phyloP scores from a whole-genome alignment of 1,139 yeast species.

The Pichia sp. region DNA sequence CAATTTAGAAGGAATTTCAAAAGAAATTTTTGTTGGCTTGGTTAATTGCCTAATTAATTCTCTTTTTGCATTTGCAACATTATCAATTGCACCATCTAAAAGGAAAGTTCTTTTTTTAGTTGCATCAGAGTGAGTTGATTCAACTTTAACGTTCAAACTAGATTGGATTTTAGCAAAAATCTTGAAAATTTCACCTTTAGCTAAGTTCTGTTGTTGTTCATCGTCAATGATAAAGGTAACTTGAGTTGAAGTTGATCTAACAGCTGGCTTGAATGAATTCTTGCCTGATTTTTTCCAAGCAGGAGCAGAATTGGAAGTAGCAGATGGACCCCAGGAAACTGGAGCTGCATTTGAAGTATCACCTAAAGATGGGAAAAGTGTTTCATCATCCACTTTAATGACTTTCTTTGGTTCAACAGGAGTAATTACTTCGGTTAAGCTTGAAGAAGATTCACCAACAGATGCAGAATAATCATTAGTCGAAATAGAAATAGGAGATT shows the following conservation, averaged over 20 bases:
- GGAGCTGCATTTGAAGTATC: constrained; percentile 34
- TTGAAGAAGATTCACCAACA: constrained; percentile 6
- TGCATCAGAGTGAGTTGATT: constrained; percentile 73
- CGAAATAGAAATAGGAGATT: constrained; percentile 8
- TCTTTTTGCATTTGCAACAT: constrained; percentile 67
- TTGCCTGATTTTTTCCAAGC: constrained; percentile 20
- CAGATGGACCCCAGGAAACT: constrained; percentile 22
- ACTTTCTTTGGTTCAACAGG: constrained; percentile 16
- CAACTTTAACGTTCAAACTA: constrained; percentile 61
- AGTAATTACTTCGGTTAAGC: constrained; percentile 4
- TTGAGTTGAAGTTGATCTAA: constrained; percentile 48
- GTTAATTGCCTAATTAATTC: constrained; percentile 73
- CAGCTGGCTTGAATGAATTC: constrained; percentile 30
- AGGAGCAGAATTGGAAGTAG: constrained; percentile 23
- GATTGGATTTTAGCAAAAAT: constrained; percentile 58
- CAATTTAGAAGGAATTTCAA: constrained; percentile 70
- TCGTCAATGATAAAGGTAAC: constrained; percentile 68
- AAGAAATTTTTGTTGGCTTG: constrained; percentile 56
- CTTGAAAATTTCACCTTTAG: constrained; percentile 60
- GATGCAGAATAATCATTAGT: constrained; percentile 18
- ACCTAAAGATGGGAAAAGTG: constrained; percentile 72
- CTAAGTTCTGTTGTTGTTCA: constrained; percentile 57
- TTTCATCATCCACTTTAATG: constrained; percentile 37
- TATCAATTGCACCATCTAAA: constrained; percentile 67
- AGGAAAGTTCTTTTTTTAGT: constrained; percentile 81